Percentiles rank a stretch among this genome's conserved stretches.
Evolutionary conservation across 2,329 filamentous ascomycete genomes (phyloP).

Genomic region (Hypoxylon rubiginosum): DNA sequence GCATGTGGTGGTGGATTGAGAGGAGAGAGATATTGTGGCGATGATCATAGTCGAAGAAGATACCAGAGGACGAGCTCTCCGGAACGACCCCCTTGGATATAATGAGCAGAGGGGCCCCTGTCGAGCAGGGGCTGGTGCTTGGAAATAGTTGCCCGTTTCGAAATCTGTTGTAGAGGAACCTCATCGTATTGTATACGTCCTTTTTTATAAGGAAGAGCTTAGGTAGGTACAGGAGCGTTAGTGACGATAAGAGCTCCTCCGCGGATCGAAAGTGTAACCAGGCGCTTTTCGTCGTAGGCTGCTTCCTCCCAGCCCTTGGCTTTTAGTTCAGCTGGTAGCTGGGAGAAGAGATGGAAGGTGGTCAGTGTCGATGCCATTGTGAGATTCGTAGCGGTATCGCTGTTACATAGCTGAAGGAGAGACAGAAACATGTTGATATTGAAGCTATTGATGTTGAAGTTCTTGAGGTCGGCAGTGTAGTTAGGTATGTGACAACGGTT

Average conservation of each 20-base stretch:
- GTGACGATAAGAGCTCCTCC: neutral
- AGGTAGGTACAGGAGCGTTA: neutral
- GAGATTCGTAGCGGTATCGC: no score
- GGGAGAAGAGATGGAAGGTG: neutral
- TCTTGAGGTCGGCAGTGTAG: no score
- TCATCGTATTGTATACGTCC: neutral
- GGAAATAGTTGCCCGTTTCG: neutral
- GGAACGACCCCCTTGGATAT: no score
- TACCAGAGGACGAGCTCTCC: no score
- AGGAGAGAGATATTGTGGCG: no score
- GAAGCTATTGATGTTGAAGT: no score
- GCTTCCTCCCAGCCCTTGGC: neutral
- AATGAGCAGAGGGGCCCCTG: neutral
- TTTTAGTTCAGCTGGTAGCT: neutral
- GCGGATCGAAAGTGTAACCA: neutral
- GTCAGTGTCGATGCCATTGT: neutral
- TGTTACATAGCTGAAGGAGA: no score
- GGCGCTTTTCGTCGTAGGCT: neutral
- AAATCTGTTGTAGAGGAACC: neutral
- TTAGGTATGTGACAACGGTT: no score
- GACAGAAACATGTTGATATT: no score
- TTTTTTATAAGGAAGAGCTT: neutral
- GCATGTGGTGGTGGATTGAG: no score
- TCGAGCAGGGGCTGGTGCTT: neutral
- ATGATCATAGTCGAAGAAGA: no score